A percentile compares a stretch with the other conserved stretches of the same genome.
Evolutionary conservation across 1,139 yeast species (phyloP).

Genomic region (Yamadazyma diddensiae): DNA sequence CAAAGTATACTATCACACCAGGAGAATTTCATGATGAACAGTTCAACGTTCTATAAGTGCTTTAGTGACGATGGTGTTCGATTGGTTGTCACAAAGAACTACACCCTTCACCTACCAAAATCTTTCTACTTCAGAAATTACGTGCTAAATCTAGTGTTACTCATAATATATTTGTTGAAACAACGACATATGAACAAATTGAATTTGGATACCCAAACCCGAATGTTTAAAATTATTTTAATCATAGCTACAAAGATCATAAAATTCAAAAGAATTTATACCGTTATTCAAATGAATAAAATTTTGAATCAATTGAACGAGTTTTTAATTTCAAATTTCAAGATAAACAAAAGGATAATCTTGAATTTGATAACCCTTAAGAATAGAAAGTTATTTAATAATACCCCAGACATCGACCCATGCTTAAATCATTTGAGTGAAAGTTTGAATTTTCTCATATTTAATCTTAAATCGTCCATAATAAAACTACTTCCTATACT

Average conservation of each 20-base stretch:
- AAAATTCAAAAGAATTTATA: conserved; percentile 25
- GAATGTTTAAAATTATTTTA: conserved; percentile 33
- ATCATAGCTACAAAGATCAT: conserved; percentile 30
- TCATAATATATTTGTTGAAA: conserved; percentile 26
- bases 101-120: conserved; percentile 15
- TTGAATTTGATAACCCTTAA: conserved; percentile 29
- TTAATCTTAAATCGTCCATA: conserved; percentile 30
- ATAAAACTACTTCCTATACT: conserved; percentile 30
- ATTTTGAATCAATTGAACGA: conserved; percentile 23
- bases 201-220: conserved; percentile 4
- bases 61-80: conserved; percentile 20
- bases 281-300: conserved; percentile 24
- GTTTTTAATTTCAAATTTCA: conserved; percentile 35
- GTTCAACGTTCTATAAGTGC: conserved; percentile 5
- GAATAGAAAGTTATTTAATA: conserved; percentile 26
- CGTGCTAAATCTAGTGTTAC: conserved; percentile 18
- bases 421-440: conserved; percentile 9
- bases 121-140: conserved; percentile 10
- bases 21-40: conserved; percentile 12
- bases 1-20: conserved; percentile 15
- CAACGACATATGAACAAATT: conserved; percentile 8
- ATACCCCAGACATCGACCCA: not conserved
- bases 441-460: conserved; percentile 23
- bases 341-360: conserved; percentile 39
- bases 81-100: conserved; percentile 14